These are phyloP conservation scores for Blastocrithidia nonstop DNA, from an alignment of 208 protist genomes.

Conservation along the genomic window DNA sequence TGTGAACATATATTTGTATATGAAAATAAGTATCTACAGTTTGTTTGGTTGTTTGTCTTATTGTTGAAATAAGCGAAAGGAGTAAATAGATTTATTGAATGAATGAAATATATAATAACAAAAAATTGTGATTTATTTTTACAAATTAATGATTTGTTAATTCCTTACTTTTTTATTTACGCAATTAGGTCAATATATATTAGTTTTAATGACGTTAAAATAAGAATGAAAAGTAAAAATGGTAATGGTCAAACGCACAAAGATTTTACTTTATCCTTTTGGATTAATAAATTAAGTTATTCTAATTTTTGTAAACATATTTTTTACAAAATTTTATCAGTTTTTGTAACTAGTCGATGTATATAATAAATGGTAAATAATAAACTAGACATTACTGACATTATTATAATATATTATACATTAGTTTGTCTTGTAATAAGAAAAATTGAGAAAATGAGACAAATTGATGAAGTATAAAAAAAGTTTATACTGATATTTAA, in stretches of 20 bases:
- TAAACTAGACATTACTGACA: neutral
- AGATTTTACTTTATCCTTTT: no score
- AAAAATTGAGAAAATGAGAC: slow-evolving; percentile 1
- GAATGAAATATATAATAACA: neutral
- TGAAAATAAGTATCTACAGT: neutral
- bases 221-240: no score
- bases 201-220: no score
- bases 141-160: no score
- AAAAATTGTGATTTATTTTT: no score
- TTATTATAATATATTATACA: neutral
- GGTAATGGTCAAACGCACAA: no score
- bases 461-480: neutral
- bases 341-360: neutral
- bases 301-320: no score
- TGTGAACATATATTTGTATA: neutral
- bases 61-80: neutral
- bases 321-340: no score
- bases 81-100: neutral
- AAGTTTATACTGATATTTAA: no score
- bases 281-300: no score
- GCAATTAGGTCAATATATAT: no score
- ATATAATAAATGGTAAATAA: neutral
- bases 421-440: slow-evolving; percentile 1
- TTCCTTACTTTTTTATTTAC: no score
- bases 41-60: neutral